A percentile compares a stretch with the other conserved stretches of the same genome.
Conservation (phyloP, 805 yeast species). For the Zygoascus bituminiphila region DNA sequence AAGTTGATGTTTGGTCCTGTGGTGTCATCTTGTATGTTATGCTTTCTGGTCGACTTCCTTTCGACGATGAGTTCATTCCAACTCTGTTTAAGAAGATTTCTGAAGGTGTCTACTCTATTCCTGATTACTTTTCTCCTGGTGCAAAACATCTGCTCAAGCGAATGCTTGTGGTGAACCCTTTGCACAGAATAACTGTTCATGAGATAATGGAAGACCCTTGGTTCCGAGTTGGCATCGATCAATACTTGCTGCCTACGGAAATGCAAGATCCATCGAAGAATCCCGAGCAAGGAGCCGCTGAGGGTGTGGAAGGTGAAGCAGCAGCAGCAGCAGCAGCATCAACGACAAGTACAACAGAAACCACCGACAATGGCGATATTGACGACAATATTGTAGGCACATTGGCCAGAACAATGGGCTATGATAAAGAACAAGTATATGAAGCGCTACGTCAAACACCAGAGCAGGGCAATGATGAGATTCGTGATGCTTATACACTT, state of each 20-base stretch:
- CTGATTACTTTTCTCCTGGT: conserved; percentile 77
- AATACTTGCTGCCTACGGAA: conserved; percentile 62
- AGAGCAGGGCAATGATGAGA: conserved; percentile 44
- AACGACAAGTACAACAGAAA: no score
- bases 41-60: conserved; percentile 92
- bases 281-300: conserved; percentile 7
- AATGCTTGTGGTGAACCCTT: conserved; percentile 92
- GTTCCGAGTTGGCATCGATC: conserved; percentile 77
- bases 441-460: conserved; percentile 48
- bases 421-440: conserved; percentile 71
- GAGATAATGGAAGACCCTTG: conserved; percentile 92
- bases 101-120: conserved; percentile 86
- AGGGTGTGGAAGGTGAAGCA: conserved; percentile 22
- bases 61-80: conserved; percentile 94
- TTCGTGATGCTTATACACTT: conserved; percentile 74
- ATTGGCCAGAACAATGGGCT: conserved; percentile 78
- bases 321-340: conserved; percentile 20
- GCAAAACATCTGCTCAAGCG: conserved; percentile 74
- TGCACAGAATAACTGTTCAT: conserved; percentile 85
- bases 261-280: conserved; percentile 8
- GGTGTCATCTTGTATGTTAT: conserved; percentile 93
- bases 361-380: conserved; percentile 29
- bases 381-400: conserved; percentile 73
- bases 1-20: conserved; percentile 96
- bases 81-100: conserved; percentile 86